Conservation (phyloP, 1,284 basidiomycete genomes). For the Athelia sp. region DNA sequence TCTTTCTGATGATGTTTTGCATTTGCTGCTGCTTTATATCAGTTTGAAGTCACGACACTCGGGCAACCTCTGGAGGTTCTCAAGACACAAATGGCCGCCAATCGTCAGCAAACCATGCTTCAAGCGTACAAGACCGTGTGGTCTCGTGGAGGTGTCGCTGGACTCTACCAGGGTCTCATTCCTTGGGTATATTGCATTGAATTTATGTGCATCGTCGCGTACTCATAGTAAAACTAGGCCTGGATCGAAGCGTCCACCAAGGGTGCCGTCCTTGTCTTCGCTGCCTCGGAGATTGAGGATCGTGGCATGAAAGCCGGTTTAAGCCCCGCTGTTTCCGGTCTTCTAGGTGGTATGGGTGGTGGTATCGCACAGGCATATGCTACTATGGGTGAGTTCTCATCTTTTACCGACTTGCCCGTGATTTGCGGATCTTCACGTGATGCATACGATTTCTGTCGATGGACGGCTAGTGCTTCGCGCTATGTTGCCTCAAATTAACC, state of each 20-base stretch:
- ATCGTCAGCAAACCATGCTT: slow-evolving; percentile 85
- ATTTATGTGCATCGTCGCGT: not conserved
- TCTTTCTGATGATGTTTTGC: not conserved
- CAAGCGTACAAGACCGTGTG: slow-evolving; percentile 87
- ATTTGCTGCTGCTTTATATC: slow-evolving; percentile 9
- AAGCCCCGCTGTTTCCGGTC: slow-evolving; percentile 78
- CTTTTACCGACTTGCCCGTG: too few relatives aligned
- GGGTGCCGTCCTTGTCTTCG: slow-evolving; percentile 93
- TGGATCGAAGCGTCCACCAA: slow-evolving; percentile 99
- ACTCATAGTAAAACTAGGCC: slow-evolving; percentile 51
- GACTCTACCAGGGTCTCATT: slow-evolving; percentile 98
- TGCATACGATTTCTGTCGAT: slow-evolving; percentile 7
- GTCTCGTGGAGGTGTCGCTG: slow-evolving; percentile 84
- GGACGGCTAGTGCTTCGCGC: slow-evolving; percentile 15
- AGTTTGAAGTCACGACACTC: slow-evolving; percentile 92
- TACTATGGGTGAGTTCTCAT: slow-evolving; percentile 83
- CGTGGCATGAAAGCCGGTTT: slow-evolving; percentile 62
- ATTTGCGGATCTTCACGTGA: slow-evolving; percentile 6
- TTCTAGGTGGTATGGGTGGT: slow-evolving; percentile 96
- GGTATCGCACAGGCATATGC: slow-evolving; percentile 98
- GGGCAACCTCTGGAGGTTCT: slow-evolving; percentile 98
- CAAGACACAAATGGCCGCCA: slow-evolving; percentile 98
- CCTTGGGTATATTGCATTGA: slow-evolving; percentile 75
- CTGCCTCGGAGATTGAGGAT: slow-evolving; percentile 92
- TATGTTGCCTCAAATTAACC: slow-evolving; percentile 13